phyloP scores from a whole-genome alignment of 225 moss, liverwort and hornwort species.

The Marchantia polymorpha region DNA sequence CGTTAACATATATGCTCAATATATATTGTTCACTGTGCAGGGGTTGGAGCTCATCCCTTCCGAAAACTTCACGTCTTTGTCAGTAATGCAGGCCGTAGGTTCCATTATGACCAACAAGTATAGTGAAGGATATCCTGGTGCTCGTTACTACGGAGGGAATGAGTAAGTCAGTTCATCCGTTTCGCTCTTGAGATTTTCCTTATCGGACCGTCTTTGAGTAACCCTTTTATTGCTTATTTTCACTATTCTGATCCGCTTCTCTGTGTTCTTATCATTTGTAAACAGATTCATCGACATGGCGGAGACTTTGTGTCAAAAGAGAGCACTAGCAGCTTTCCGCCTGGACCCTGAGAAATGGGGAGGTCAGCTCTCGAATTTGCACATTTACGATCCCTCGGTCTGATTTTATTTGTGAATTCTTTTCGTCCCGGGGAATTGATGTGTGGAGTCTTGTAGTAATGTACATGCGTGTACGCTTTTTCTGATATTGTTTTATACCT shows the following conservation, averaged over 20 bases:
- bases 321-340: conserved; percentile 78
- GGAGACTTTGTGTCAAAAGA: conserved; percentile 83
- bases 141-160: conserved; percentile 97
- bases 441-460: background rate
- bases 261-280: background rate
- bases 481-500: background rate
- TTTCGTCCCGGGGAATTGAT: background rate
- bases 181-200: background rate
- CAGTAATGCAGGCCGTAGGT: conserved; percentile 97
- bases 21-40: conserved; percentile 46
- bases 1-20: too few relatives aligned
- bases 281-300: conserved; percentile 94
- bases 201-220: background rate
- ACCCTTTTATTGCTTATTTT: background rate
- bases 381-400: background rate
- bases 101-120: conserved; percentile 99
- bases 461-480: background rate
- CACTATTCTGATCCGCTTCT: background rate
- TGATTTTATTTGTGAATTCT: background rate
- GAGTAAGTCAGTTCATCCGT: conserved; percentile 47
- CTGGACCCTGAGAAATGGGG: conserved; percentile 97
- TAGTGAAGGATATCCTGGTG: conserved; percentile 97
- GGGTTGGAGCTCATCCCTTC: conserved; percentile 95
- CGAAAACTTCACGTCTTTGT: conserved; percentile 92
- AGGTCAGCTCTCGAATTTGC: conserved; percentile 33